These are phyloP conservation scores for Salvia miltiorrhiza DNA, from an alignment of 257 asterid genomes.

Conservation along the genomic window DNA sequence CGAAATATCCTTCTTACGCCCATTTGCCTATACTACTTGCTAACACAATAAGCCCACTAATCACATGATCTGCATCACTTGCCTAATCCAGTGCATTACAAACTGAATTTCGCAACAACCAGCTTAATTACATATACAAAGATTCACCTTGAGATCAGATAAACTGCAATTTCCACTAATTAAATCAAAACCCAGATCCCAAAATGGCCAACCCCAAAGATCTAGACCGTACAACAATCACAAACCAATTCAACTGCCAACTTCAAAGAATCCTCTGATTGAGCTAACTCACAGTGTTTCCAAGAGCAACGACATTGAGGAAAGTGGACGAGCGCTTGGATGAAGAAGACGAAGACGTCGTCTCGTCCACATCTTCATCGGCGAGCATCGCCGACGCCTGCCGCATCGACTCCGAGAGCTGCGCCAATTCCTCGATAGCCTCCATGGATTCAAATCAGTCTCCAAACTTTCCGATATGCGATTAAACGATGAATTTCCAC, in stretches of 20 bases:
- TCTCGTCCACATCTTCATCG: conserved; percentile 89
- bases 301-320: conserved; percentile 93
- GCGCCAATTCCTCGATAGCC: conserved; percentile 78
- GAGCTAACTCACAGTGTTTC: conserved; percentile 65
- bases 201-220: conserved; percentile 17
- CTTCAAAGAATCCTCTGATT: conserved; percentile 19
- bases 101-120: background rate
- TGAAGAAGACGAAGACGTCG: conserved; percentile 48
- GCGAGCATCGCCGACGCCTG: conserved; percentile 90
- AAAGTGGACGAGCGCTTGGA: conserved; percentile 80
- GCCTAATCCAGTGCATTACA: background rate
- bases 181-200: conserved; percentile 28
- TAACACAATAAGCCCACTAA: conserved; percentile 1
- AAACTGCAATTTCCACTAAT: background rate
- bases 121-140: background rate
- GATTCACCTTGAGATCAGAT: background rate
- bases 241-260: background rate
- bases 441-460: conserved; percentile 38
- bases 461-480: conserved; percentile 13
- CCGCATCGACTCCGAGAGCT: conserved; percentile 94
- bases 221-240: conserved; percentile 12
- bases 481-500: background rate
- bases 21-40: background rate
- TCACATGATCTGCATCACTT: conserved; percentile 15
- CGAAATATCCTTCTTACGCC: background rate